Base-by-base conservation (phyloP, 495 filamentous ascomycete species). In the Penicillium mononematosum region DNA sequence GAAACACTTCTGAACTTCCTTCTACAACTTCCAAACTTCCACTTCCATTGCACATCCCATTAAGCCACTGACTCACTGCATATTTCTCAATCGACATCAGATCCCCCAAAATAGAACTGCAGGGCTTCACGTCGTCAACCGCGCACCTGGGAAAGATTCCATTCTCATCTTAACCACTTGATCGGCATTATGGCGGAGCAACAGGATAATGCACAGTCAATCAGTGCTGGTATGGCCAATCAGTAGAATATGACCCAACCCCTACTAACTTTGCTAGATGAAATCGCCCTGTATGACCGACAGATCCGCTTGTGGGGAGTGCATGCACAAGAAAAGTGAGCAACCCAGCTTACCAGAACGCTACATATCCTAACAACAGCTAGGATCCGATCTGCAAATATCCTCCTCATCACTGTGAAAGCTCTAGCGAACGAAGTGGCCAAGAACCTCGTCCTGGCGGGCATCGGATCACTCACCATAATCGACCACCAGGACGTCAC, bases 281-380 rank as follows among this genome's bases (percentile, higher is more conserved):
- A 98, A 67, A 96, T 98, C 65, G 95, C 95, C 38, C 84, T 98
- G 22, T 98, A 98, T 73, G 94, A 98, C 72, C 88, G 94, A 20
- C 94, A 98, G 71, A 96, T 98, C 65, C 89, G 94, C n/a, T 84
- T 98, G 29, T 98, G 94, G 94, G 94, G 94, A 49, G 88, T 98
- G 56, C 84, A 96, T 67, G 94, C 95, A 6, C 94, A 98, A 70
- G 88, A 88, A 60, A 84, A 84, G 86, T 88, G 66, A 69, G 75
- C 58, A 10, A 34, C 17, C 20, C 25, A 45, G 7, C 52, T 14
- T 17, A 2, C 12, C 5, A 29, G 34, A 27, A 24, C 16, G 1
- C 31, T 24, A 16, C 34, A 12, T 19, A 17, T 50, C 20, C 51
- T 61, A 46, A 54, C 29, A 55, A 27, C 38, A 5, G 14, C 34